A percentile compares a stretch with the other conserved stretches of the same genome.
Evolutionary conservation across 148 eudicot genomes (phyloP).

Genomic region (Rhododendron williamsianum): DNA sequence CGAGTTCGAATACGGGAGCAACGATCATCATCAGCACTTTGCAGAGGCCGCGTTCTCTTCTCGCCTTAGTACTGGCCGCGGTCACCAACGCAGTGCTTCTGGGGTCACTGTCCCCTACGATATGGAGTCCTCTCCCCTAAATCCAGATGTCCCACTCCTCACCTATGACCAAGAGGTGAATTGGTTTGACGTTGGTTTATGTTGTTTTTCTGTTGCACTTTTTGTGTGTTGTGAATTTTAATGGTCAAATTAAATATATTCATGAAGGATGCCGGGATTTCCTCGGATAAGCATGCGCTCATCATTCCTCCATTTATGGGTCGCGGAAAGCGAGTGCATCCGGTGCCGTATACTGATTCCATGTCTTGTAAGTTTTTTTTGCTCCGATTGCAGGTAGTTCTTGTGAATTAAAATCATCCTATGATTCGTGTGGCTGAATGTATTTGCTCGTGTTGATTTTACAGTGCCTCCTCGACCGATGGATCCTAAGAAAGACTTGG

Average conservation of each 20-base stretch:
- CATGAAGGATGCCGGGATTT: slow-evolving; percentile 50
- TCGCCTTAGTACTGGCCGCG: slow-evolving; percentile 32
- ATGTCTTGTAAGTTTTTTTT: slow-evolving; percentile 42
- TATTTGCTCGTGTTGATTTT: not conserved
- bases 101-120: slow-evolving; percentile 47
- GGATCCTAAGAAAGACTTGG: slow-evolving; percentile 78
- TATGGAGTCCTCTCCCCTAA: slow-evolving; percentile 38
- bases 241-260: not conserved
- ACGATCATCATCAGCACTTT: slow-evolving; percentile 24
- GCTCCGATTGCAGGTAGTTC: not conserved
- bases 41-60: slow-evolving; percentile 26
- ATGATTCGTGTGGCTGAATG: not conserved
- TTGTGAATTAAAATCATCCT: not conserved
- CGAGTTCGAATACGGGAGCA: slow-evolving; percentile 37
- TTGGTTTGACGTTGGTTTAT: not conserved
- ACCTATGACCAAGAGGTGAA: slow-evolving; percentile 67
- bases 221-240: not conserved
- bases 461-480: slow-evolving; percentile 65
- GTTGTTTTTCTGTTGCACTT: not conserved
- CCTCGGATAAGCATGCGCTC: slow-evolving; percentile 72
- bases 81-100: slow-evolving; percentile 31
- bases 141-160: slow-evolving; percentile 55
- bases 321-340: slow-evolving; percentile 55
- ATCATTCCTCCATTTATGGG: slow-evolving; percentile 63
- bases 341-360: slow-evolving; percentile 49